A percentile compares a stretch with the other conserved stretches of the same genome.
phyloP scores from a whole-genome alignment of 495 filamentous ascomycete species.

The Wilcoxina mikolae region DNA sequence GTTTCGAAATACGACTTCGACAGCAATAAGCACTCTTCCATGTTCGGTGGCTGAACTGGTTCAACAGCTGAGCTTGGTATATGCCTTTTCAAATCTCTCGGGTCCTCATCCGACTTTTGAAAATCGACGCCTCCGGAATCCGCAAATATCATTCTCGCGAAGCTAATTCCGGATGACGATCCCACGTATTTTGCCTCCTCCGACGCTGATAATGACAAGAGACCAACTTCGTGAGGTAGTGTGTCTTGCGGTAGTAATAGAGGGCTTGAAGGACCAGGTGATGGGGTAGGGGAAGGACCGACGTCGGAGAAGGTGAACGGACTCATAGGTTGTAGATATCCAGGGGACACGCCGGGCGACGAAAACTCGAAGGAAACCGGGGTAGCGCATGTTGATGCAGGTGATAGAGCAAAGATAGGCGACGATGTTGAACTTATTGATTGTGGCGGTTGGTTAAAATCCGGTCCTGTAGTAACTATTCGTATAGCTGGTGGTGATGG shows the following conservation, averaged over 20 bases:
- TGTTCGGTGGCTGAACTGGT: constrained; percentile 15
- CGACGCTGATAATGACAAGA: constrained; percentile 20
- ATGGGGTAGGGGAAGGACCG: constrained; percentile 20
- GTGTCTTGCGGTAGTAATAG: constrained; percentile 12
- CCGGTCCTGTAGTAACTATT: constrained; percentile 27
- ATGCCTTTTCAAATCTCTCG: constrained; percentile 2
- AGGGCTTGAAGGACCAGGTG: constrained; percentile 24
- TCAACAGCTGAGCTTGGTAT: constrained; percentile 12
- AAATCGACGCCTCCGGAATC: constrained; percentile 12
- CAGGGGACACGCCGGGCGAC: constrained; percentile 18
- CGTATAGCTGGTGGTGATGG: constrained; percentile 26
- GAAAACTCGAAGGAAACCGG: constrained; percentile 27
- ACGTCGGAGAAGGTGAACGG: constrained; percentile 25
- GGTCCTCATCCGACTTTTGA: constrained; percentile 8
- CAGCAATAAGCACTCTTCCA: constrained; percentile 18
- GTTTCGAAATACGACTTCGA: constrained; percentile 20
- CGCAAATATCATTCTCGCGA: constrained; percentile 21
- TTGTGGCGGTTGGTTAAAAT: constrained; percentile 21
- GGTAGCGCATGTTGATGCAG: constrained; percentile 26
- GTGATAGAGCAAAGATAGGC: constrained; percentile 22
- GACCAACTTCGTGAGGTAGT: constrained; percentile 19
- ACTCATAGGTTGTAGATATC: constrained; percentile 22
- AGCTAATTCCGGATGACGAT: constrained; percentile 22
- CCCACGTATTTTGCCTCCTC: constrained; percentile 27
- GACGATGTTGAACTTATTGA: constrained; percentile 24